phyloP scores from a whole-genome alignment of 345 rosid species.

The Gossypium mustelinum region DNA sequence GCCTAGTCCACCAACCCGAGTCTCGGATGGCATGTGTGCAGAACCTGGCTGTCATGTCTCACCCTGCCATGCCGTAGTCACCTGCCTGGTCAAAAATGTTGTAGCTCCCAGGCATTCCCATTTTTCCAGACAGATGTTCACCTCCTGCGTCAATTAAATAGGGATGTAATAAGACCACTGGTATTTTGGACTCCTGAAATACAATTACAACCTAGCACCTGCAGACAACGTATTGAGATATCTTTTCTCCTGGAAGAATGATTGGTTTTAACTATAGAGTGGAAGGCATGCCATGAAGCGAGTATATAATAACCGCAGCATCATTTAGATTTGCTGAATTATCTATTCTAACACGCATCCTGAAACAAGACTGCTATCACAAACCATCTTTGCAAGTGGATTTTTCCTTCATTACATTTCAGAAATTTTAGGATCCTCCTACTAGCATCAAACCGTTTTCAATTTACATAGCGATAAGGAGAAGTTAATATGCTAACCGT shows the following conservation, averaged over 20 bases:
- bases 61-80: slow-evolving; percentile 68
- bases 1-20: neutral
- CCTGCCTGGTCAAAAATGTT: slow-evolving; percentile 59
- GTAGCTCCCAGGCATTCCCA: slow-evolving; percentile 60
- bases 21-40: neutral
- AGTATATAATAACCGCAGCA: neutral
- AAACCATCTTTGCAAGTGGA: neutral
- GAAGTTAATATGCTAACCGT: neutral
- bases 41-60: slow-evolving; percentile 28
- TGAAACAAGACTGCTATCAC: neutral
- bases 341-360: neutral
- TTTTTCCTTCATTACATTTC: neutral
- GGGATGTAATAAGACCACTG: neutral
- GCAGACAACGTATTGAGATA: neutral
- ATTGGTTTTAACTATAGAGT: neutral
- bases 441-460: neutral
- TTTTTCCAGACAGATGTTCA: slow-evolving; percentile 66
- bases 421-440: neutral
- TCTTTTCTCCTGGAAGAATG: neutral
- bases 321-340: neutral
- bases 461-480: neutral
- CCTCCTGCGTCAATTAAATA: slow-evolving; percentile 49
- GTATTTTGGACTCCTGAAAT: neutral
- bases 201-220: neutral
- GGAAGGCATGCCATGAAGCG: neutral